phyloP scores from a whole-genome alignment of 78 protist genomes.

The Pigoraptor vietnamica region DNA sequence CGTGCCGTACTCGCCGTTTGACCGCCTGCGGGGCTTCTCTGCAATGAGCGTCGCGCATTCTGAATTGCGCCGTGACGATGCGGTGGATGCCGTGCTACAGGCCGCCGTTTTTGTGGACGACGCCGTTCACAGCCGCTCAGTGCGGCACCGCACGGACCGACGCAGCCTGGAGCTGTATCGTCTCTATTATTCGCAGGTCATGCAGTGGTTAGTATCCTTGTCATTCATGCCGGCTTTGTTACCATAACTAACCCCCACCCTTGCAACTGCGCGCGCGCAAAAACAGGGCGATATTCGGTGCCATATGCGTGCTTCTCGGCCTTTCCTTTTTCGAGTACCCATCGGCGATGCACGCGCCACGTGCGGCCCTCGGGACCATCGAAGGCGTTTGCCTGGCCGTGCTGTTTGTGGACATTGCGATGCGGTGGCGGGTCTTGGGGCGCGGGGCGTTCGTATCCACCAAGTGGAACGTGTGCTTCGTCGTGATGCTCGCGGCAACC shows the following conservation, averaged over 20 bases:
- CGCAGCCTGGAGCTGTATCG: neutral
- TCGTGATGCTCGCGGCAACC: neutral
- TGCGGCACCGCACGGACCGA: neutral
- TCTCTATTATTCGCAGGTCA: neutral
- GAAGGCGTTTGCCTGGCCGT: neutral
- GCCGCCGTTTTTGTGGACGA: neutral
- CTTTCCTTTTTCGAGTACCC: neutral
- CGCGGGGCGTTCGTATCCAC: neutral
- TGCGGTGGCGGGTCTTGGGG: neutral
- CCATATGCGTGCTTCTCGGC: neutral
- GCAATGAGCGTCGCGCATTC: too few relatives aligned
- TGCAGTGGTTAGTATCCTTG: neutral
- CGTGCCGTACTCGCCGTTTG: too few relatives aligned
- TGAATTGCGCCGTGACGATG: too few relatives aligned
- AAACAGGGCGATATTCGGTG: neutral
- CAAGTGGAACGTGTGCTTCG: neutral
- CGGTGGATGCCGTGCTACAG: neutral
- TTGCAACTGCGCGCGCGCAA: neutral
- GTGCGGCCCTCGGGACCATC: neutral
- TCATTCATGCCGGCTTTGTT: neutral
- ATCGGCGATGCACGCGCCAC: neutral
- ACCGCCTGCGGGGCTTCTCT: too few relatives aligned
- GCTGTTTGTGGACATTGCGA: neutral
- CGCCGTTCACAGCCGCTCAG: neutral
- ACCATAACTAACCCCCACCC: neutral